Base-by-base conservation (phyloP, 2,329 filamentous ascomycete genomes). In the Pseudonectria foliicola region DNA sequence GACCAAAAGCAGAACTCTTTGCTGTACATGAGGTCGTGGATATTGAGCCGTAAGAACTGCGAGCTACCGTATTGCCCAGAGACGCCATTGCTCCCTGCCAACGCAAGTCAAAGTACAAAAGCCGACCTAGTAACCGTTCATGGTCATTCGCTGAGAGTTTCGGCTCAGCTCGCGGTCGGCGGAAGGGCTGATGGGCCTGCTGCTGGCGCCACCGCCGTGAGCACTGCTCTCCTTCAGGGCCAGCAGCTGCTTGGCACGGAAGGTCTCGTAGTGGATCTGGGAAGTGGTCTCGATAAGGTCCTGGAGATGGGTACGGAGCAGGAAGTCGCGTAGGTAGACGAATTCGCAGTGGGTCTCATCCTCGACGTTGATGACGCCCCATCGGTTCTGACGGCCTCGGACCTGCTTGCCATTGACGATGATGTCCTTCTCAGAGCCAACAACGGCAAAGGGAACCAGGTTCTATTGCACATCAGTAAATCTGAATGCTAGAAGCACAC, bases 261-360 rank as follows among this genome's bases (percentile, higher is more conserved):
- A 98, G 40, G 88, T 94, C 75, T 98, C 92, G 75, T 98, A 98
- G 76, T 98, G 92, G 67, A 95, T 98, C 73, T 98, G 92, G 52
- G 89, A 95, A 31, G 92, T 98, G 23, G 92, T 98, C 71, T 98
- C 92, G 65, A 98, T 95, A 50, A 98, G 79, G 59, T 98, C 92
- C 74, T 98, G 92, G 38, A 98, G 79, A 66, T 98, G 92, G 46
- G 92, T 96, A 60, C 92, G 87, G 54, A 93, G 94, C 47, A 98
- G 79, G 79, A 98, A 98, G 75, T 98, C 90, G 62, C 92, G 83
- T 44, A 98, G 80, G 66, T 95, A 95, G 59, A 96, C 83, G 59
- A 98, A 98, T 77, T 98, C 92, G 78, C 92, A 98, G 75, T 98
- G 92, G 68, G 82, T 93, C 75, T 98, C 92, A 54, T 98, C 90